Percentiles rank a stretch among this genome's conserved stretches.
Evolutionary conservation across 2,329 filamentous ascomycete species (phyloP).

Genomic region (Trichoderma atrobrunneum): DNA sequence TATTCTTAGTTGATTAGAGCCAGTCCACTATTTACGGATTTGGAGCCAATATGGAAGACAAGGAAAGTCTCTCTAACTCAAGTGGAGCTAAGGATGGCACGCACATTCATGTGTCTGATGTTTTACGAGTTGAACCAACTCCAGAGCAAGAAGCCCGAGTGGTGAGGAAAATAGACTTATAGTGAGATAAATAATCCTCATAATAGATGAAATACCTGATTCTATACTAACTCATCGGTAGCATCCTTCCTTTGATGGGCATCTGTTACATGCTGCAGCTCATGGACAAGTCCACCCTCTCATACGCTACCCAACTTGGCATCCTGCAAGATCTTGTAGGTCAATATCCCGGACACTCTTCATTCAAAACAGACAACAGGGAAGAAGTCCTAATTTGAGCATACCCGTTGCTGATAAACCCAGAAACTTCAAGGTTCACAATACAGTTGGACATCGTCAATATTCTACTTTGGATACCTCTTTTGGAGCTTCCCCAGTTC

Average conservation of each 20-base stretch:
- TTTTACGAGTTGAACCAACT: too few relatives aligned
- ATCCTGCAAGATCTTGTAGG: slow-evolving; percentile 40
- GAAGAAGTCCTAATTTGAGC: neutral
- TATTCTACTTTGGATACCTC: slow-evolving; percentile 54
- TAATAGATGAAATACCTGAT: neutral
- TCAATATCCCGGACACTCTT: neutral
- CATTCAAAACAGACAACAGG: neutral
- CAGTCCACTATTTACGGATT: neutral
- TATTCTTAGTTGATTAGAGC: neutral
- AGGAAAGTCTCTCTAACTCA: neutral
- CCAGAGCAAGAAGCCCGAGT: neutral
- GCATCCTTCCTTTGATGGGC: slow-evolving; percentile 52
- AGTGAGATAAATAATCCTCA: neutral
- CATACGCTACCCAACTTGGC: slow-evolving; percentile 51
- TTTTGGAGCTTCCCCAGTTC: slow-evolving; percentile 29
- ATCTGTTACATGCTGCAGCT: slow-evolving; percentile 49
- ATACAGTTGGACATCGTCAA: slow-evolving; percentile 49
- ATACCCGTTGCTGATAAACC: neutral
- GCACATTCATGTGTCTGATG: neutral
- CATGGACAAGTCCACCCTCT: slow-evolving; percentile 30
- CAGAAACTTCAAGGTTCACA: slow-evolving; percentile 44
- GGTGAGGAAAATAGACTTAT: neutral
- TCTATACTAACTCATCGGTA: neutral
- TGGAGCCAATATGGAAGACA: neutral
- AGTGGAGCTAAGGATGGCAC: neutral